These are phyloP conservation scores for Ustilago sp. DNA, from an alignment of 1,284 basidiomycete species.

Conservation along the genomic window DNA sequence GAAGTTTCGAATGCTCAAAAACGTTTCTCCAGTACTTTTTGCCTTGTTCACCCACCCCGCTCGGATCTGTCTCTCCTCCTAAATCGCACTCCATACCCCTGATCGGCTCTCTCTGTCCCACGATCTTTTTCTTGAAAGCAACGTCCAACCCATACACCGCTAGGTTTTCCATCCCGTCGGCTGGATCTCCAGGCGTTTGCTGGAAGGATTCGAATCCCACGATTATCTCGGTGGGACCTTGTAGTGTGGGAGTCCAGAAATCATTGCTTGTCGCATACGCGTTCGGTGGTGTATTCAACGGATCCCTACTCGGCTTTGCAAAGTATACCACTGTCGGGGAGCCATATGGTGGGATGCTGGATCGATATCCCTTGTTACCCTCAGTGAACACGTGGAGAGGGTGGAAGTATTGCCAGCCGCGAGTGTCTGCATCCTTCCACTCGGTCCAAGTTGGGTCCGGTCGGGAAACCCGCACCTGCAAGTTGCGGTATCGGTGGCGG, in stretches of 20 bases:
- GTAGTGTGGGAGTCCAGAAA: slow-evolving; percentile 49
- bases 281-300: slow-evolving; percentile 42
- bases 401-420: slow-evolving; percentile 61
- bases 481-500: slow-evolving; percentile 53
- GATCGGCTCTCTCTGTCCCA: slow-evolving; percentile 30
- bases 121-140: slow-evolving; percentile 36
- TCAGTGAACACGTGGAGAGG: slow-evolving; percentile 55
- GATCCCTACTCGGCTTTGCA: slow-evolving; percentile 40
- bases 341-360: slow-evolving; percentile 49
- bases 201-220: slow-evolving; percentile 57
- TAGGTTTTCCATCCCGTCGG: slow-evolving; percentile 59
- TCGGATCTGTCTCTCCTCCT: slow-evolving; percentile 41
- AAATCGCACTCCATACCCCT: slow-evolving; percentile 46
- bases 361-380: slow-evolving; percentile 41
- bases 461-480: slow-evolving; percentile 59
- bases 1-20: slow-evolving; percentile 61
- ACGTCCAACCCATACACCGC: slow-evolving; percentile 57
- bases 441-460: slow-evolving; percentile 48
- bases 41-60: slow-evolving; percentile 17
- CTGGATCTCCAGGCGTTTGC: slow-evolving; percentile 55
- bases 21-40: slow-evolving; percentile 33
- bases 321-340: slow-evolving; percentile 54
- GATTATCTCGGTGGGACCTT: slow-evolving; percentile 51
- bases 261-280: slow-evolving; percentile 53
- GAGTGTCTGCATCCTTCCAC: slow-evolving; percentile 44